Evolutionary conservation across 495 filamentous ascomycete species (phyloP), one percentile per base, ranked within the genome.

Genomic region (Xylaria bambusicola): DNA sequence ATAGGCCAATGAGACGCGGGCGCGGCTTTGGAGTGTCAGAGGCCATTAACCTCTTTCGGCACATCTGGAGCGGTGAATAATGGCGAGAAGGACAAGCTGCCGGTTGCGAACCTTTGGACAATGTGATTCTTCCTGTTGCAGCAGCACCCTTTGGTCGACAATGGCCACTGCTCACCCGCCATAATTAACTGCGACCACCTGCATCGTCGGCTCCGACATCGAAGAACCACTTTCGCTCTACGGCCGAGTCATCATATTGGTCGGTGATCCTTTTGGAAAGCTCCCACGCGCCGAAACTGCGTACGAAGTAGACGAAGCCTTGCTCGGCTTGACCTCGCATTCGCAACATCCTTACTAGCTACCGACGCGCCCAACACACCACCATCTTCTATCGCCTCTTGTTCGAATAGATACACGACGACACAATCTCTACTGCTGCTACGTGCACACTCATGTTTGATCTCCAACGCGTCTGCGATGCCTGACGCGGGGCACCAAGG

Each of bases 401-500:
- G 10, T 52, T 36, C 17, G 31, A 36, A 52, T 20, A n/a, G n/a
- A 31, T 27, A 27, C 49, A 26, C 18, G 18, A 12, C 31, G 12
- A 35, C 49, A 33, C 35, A 15, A 18, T 41, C 35, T 17, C n/a
- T n/a, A n/a, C 15, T 7, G 20, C 15, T 21, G 10, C 29, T 10
- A n/a, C 21, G 0, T 23, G 23, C 33, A 33, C 35, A 53, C 44
- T 26, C 17, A 52, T 60, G 57, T 52, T 31, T 40, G 50, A 44
- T 27, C 40, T 23, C n/a, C 18, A 27, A 8, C 50, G 23, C 35
- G 50, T 55, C 26, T 65, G 61, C 62, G 50, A 70, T 70, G 67
- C 40, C 63, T 64, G 61, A 64, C 63, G 17, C 62, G 52, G 52
- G 60, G 65, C 62, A 42, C 23, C 62, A 70, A 49, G 62, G 60